Conservation (phyloP, 805 yeast genomes). For the Jamesozyma rosinii region DNA sequence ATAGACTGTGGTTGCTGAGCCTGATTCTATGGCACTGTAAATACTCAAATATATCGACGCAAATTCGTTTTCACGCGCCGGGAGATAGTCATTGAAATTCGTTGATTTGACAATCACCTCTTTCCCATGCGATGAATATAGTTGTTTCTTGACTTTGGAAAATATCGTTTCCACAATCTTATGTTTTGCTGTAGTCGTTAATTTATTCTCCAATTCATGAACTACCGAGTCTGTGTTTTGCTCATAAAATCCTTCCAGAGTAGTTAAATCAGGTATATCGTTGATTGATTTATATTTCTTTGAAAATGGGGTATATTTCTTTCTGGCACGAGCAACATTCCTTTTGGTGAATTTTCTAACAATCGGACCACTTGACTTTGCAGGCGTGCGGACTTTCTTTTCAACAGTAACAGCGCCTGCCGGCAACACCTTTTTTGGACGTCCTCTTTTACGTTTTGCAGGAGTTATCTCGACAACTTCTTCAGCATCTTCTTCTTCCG, state of each 20-base stretch:
- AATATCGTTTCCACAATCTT: conserved; percentile 30
- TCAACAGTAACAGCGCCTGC: not conserved
- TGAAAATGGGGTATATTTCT: conserved; percentile 25
- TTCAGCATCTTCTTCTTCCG: not conserved
- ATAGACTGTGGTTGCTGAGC: conserved; percentile 75
- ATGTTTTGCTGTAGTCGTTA: conserved; percentile 34
- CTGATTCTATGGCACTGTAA: conserved; percentile 60
- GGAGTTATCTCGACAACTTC: not conserved
- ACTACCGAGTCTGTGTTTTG: conserved; percentile 13
- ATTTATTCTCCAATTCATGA: conserved; percentile 20
- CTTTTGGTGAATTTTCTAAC: conserved; percentile 27
- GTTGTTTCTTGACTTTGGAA: conserved; percentile 28
- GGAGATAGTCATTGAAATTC: conserved; percentile 44
- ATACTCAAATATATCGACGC: conserved; percentile 56
- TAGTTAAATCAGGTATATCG: conserved; percentile 26
- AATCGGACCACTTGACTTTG: conserved; percentile 2
- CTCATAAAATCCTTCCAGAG: conserved; percentile 23
- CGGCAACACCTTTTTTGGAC: not conserved
- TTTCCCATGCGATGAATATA: conserved; percentile 37
- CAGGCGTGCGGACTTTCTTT: not conserved
- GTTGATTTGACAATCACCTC: conserved; percentile 32
- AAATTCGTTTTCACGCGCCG: conserved; percentile 82
- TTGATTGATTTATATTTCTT: conserved; percentile 19
- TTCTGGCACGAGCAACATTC: conserved; percentile 27
- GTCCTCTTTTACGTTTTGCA: not conserved